These are phyloP conservation scores for Taphrina betulina DNA, from an alignment of 1,139 yeast genomes.

Conservation along the genomic window DNA sequence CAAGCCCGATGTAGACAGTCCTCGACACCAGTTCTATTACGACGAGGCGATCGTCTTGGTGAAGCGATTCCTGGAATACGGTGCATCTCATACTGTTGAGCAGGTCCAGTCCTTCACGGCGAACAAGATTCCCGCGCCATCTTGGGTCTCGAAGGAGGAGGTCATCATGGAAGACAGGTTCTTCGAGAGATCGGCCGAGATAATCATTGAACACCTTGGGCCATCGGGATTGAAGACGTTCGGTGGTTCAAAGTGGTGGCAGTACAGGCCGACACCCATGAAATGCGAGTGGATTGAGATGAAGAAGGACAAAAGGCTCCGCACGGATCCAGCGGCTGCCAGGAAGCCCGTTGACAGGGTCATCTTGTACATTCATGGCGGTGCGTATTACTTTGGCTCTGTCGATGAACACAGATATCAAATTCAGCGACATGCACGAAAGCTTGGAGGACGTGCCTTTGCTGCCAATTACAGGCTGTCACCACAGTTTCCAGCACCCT, in stretches of 20 bases:
- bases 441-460: constrained; percentile 35
- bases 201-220: constrained; percentile 12
- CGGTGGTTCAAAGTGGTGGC: constrained; percentile 32
- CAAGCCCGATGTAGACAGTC: constrained; percentile 14
- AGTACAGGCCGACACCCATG: constrained; percentile 24
- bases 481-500: constrained; percentile 38
- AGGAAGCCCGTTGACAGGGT: constrained; percentile 33
- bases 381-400: constrained; percentile 39
- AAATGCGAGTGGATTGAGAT: constrained; percentile 33
- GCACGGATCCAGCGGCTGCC: background rate
- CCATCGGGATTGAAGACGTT: constrained; percentile 16
- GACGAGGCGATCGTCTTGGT: constrained; percentile 30
- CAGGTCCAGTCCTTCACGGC: constrained; percentile 32
- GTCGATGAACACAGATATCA: constrained; percentile 37
- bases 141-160: constrained; percentile 28
- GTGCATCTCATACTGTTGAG: constrained; percentile 30
- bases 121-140: constrained; percentile 28
- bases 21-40: constrained; percentile 24
- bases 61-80: constrained; percentile 22
- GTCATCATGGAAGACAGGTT: constrained; percentile 17
- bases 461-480: constrained; percentile 38
- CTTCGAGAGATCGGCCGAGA: constrained; percentile 21
- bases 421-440: constrained; percentile 36
- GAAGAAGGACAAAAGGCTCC: constrained; percentile 22
- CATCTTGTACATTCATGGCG: constrained; percentile 38